Base-by-base conservation (phyloP, 106 monocot genomes). In the Triglochin maritima region DNA sequence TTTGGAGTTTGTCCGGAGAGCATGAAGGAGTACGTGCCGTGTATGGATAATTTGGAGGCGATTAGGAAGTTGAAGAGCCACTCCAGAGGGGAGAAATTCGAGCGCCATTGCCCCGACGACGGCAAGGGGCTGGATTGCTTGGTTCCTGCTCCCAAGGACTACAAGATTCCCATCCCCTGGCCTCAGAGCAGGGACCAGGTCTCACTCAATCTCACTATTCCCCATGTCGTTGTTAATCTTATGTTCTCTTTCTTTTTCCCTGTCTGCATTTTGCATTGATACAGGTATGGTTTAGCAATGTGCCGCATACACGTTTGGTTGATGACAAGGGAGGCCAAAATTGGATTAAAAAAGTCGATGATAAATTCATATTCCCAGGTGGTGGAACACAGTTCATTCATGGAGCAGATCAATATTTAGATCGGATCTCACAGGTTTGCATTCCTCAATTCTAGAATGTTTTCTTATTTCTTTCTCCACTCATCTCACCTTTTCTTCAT, bases 321-420 rank as follows among this genome's bases (percentile, higher is more conserved):
- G 89, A 94, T 73, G 94, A 89, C 67, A 87, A 94, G 83, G 89
- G 94, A 67, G 94, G 94, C 53, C 94, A 94, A 78, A 94, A 89
- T 75, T 94, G 89, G 94, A 94, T 94, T 44, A 67, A 65, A 70
- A 76, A 66, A 64, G 82, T 75, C 5, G 79, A 79, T 12, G 80
- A 94, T 66, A 87, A 85, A 57, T 94, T 94, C 17, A 89, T 70
- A 77, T 94, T 94, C 79, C 94, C 94, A 62, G 94, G 94, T 66
- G 94, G 94, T 53, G 94, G 89, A 29, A 89, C 94, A 2, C 94
- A 94, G 68, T 89, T 94, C 72, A 87, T 94, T 65, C 94, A 94
- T 68, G 94, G 94, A 60, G 89, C 94, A 71, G 72, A 89, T 67
- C 76, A 82, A 44, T 94, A 94, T 66, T 57, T 94, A 51, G 73